Evolutionary conservation across 2,329 filamentous ascomycete genomes (phyloP).

Genomic region (Mollisia scopiformis): DNA sequence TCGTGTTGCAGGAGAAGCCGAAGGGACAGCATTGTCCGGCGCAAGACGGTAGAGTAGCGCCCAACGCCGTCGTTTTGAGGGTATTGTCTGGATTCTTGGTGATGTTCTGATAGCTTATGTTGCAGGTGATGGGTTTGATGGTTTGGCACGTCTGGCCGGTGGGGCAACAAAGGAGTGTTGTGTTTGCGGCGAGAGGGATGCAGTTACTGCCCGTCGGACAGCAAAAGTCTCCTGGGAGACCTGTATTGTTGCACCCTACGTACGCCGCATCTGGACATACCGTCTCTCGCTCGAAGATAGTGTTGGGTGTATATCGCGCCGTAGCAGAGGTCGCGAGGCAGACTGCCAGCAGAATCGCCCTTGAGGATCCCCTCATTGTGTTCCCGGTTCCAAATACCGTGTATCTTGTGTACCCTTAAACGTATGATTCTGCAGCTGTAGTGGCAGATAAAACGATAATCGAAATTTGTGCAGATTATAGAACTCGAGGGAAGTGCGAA

Average conservation of each 20-base stretch:
- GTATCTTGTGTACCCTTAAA: not conserved
- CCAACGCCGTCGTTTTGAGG: slow-evolving; percentile 68
- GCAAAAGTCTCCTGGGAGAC: slow-evolving; percentile 68
- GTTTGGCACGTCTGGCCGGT: slow-evolving; percentile 55
- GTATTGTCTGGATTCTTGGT: slow-evolving; percentile 56
- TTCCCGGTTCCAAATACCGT: not conserved
- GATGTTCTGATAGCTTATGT: slow-evolving; percentile 63
- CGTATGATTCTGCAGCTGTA: not conserved
- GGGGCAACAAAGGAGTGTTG: slow-evolving; percentile 74
- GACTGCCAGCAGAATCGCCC: slow-evolving; percentile 22
- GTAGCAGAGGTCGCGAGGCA: slow-evolving; percentile 40
- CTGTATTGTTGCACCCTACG: slow-evolving; percentile 48
- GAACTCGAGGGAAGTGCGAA: not conserved
- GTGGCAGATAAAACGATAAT: not conserved
- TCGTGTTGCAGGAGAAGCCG: slow-evolving; percentile 63
- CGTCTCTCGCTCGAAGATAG: slow-evolving; percentile 49
- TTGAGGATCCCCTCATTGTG: slow-evolving; percentile 27
- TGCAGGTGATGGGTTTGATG: slow-evolving; percentile 68
- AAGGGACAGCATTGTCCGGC: slow-evolving; percentile 69
- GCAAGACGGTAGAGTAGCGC: slow-evolving; percentile 58
- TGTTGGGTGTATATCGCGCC: slow-evolving; percentile 39
- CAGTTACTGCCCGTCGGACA: slow-evolving; percentile 60
- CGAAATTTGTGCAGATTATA: not conserved
- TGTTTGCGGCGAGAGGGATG: slow-evolving; percentile 62
- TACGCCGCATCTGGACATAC: slow-evolving; percentile 56